Percentiles rank a stretch among this genome's conserved stretches.
Conservation (phyloP, 225 moss, liverwort and hornwort genomes). For the Pseudisothecium myosuroides region DNA sequence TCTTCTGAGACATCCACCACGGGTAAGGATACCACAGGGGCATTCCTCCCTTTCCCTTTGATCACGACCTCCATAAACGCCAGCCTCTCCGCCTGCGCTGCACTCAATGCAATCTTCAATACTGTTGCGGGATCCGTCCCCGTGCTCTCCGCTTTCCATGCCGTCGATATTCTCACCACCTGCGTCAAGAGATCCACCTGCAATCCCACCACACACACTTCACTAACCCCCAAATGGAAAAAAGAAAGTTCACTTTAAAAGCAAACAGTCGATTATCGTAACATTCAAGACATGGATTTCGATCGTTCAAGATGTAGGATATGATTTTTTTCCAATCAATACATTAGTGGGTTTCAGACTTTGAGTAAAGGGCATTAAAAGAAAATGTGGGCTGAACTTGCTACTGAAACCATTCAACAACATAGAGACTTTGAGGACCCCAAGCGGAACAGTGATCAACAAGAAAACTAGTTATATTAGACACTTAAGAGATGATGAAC, state of each 20-base stretch:
- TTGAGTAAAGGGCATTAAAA: not conserved
- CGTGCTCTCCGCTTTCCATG: slow-evolving; percentile 59
- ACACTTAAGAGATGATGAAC: too few relatives aligned
- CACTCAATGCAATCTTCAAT: slow-evolving; percentile 43
- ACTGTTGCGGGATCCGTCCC: slow-evolving; percentile 47
- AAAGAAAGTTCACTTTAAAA: not conserved
- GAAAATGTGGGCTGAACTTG: not conserved
- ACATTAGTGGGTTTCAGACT: not conserved
- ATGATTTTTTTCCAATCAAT: not conserved
- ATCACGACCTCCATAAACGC: slow-evolving; percentile 58
- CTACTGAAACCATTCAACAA: not conserved
- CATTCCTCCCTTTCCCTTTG: slow-evolving; percentile 56
- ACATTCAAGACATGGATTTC: not conserved
- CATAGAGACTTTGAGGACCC: not conserved
- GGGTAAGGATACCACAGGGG: slow-evolving; percentile 9
- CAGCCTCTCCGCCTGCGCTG: slow-evolving; percentile 42
- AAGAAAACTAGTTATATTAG: not conserved
- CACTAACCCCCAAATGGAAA: not conserved
- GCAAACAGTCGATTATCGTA: not conserved
- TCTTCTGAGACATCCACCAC: slow-evolving; percentile 21
- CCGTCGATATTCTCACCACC: slow-evolving; percentile 50
- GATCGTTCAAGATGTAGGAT: not conserved
- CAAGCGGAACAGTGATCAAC: not conserved
- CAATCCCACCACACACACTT: not conserved
- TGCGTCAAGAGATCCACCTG: slow-evolving; percentile 75